Evolutionary conservation across 2,329 filamentous ascomycete genomes (phyloP).

Genomic region (Emericellopsis cladophorae): DNA sequence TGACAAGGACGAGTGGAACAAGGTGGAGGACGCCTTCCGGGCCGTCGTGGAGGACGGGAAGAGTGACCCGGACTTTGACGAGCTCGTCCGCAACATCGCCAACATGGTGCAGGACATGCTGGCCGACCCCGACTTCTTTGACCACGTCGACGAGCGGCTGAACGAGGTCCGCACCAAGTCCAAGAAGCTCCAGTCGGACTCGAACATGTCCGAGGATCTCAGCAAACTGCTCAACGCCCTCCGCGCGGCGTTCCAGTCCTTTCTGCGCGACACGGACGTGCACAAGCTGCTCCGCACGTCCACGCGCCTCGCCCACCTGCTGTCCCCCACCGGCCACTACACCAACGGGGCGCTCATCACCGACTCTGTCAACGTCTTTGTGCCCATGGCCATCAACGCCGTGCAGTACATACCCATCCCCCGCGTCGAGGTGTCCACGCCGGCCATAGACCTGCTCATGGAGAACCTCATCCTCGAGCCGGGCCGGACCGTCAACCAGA

Average conservation of each 20-base stretch:
- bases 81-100: slow-evolving; percentile 60
- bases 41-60: slow-evolving; percentile 61
- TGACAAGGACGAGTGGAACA: slow-evolving; percentile 60
- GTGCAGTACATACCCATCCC: slow-evolving; percentile 86
- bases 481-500: slow-evolving; percentile 69
- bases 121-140: slow-evolving; percentile 77
- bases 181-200: slow-evolving; percentile 53
- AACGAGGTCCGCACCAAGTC: slow-evolving; percentile 37
- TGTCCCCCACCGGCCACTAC: slow-evolving; percentile 52
- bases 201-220: slow-evolving; percentile 58
- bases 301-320: slow-evolving; percentile 52
- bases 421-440: slow-evolving; percentile 74
- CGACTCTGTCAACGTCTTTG: slow-evolving; percentile 68
- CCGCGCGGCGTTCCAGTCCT: slow-evolving; percentile 53
- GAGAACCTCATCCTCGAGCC: slow-evolving; percentile 89
- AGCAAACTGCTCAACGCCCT: slow-evolving; percentile 59
- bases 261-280: slow-evolving; percentile 60
- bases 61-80: slow-evolving; percentile 72
- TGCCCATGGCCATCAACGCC: slow-evolving; percentile 62
- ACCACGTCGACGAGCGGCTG: slow-evolving; percentile 49
- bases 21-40: slow-evolving; percentile 55
- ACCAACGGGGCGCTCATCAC: slow-evolving; percentile 60
- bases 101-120: slow-evolving; percentile 68
- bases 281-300: slow-evolving; percentile 55
- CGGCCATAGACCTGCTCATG: slow-evolving; percentile 71